Conservation (phyloP, 257 asterid species). For the Fraxinus excelsior region DNA sequence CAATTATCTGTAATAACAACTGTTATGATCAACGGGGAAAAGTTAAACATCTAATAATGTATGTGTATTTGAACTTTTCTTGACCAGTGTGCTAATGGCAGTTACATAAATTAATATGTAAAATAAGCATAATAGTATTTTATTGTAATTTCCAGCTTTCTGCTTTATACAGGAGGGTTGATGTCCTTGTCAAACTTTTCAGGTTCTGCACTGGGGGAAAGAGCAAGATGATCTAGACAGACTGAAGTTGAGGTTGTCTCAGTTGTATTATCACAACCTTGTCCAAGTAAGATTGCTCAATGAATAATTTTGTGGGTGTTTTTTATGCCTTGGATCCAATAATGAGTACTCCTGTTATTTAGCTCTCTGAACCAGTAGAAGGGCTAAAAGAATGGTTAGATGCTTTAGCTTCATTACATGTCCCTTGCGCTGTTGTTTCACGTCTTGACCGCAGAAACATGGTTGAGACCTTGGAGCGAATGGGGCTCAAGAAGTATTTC, state of each 20-base stretch:
- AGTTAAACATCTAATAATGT: background rate
- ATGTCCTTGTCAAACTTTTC: background rate
- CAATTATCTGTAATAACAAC: background rate
- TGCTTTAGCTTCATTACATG: conserved; percentile 76
- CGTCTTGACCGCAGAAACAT: conserved; percentile 78
- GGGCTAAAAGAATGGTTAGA: conserved; percentile 96
- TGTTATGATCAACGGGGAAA: background rate
- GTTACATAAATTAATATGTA: background rate
- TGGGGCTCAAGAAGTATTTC: conserved; percentile 81
- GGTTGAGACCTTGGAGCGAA: conserved; percentile 70
- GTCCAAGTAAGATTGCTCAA: conserved; percentile 47
- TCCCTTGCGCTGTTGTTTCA: conserved; percentile 97
- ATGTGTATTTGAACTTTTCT: background rate
- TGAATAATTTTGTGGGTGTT: conserved; percentile 13
- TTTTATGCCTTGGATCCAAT: conserved; percentile 15
- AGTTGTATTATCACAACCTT: conserved; percentile 71
- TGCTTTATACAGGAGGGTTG: too few relatives aligned
- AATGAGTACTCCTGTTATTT: conserved; percentile 21
- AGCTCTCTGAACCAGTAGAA: conserved; percentile 83
- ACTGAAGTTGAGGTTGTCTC: conserved; percentile 72
- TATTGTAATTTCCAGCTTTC: too few relatives aligned
- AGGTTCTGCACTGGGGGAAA: conserved; percentile 71
- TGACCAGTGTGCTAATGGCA: conserved; percentile 14
- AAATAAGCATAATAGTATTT: too few relatives aligned
- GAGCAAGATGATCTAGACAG: conserved; percentile 59